phyloP scores from a whole-genome alignment of 306 rosid genomes.

The Rosa rugosa region DNA sequence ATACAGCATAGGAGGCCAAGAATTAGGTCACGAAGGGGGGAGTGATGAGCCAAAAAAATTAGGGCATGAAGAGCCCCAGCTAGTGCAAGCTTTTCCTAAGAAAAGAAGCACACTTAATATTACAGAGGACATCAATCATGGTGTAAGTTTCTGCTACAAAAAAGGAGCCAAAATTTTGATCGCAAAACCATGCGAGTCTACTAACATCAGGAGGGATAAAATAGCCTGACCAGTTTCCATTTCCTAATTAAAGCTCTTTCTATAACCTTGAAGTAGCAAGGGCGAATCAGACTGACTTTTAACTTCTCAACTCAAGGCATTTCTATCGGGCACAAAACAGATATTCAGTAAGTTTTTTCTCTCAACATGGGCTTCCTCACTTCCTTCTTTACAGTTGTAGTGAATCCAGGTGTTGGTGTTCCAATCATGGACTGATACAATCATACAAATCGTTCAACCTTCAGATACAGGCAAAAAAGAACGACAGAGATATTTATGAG shows the following conservation, averaged over 20 bases:
- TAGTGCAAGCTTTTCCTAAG: not conserved
- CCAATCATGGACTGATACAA: conserved; percentile 64
- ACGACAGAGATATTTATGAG: conserved; percentile 8
- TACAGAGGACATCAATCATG: not conserved
- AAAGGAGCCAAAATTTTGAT: not conserved
- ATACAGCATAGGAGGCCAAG: not conserved
- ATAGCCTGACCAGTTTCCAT: conserved; percentile 26
- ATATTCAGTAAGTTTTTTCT: conserved; percentile 73
- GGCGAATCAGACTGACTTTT: conserved; percentile 11
- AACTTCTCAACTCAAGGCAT: not conserved
- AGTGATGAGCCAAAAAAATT: not conserved
- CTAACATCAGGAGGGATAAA: not conserved
- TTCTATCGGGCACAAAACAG: conserved; percentile 8
- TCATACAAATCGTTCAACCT: conserved; percentile 66
- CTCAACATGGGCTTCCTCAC: conserved; percentile 65
- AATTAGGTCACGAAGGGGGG: not conserved
- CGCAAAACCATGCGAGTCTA: not conserved
- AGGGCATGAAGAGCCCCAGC: not conserved
- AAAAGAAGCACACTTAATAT: not conserved
- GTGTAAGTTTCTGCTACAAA: not conserved
- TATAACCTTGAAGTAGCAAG: conserved; percentile 5
- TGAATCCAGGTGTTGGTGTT: conserved; percentile 70
- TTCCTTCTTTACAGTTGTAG: conserved; percentile 59
- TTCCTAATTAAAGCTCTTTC: conserved; percentile 23
- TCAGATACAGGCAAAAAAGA: conserved; percentile 16